Base-by-base conservation (phyloP, 306 rosid genomes). In the Canavalia ensiformis region DNA sequence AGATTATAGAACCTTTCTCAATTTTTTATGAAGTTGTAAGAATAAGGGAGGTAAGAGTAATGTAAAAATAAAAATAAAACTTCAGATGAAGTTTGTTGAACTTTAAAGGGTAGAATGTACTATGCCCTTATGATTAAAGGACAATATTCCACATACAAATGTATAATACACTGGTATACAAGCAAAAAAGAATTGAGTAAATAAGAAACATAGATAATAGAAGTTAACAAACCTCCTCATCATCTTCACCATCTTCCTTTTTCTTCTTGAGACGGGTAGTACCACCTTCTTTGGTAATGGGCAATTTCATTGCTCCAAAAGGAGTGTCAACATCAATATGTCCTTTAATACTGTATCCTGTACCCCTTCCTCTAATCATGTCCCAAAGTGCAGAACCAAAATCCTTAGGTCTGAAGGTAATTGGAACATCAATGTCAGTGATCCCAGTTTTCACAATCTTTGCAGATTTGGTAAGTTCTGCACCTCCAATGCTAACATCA, bases 321-420 rank as follows among this genome's bases (percentile, higher is more conserved):
- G 98, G 98, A 3, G 97, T 94, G 74, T 94, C 93, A 39, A 90
- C 97, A 85, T 88, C 52, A 30, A 94, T 69, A 72, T 89, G 75
- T 33, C 97, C 98, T 77, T 94, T 94, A 56, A 94, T 75, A 59
- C 76, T 45, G 87, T 94, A 94, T 4, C 93, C 91, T 0, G 91
- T 91, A 3, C 98, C 98, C 77, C 35, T 89, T 73, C 97, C 98
- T 74, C 94, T 86, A 3, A 94, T 94, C 91, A 94, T 91, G 70
- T 94, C 97, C 98, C 97, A 91, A 28, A 94, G 68, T 1, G 97
- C 98, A 60, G 94, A 91, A 18, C 98, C 97, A 37, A 91, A 91
- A 76, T 94, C 94, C 83, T 91, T 90, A 7, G 97, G 98, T 87
- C 86, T 90, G 68, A 94, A 94, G 81, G 94, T 90, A 49, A 94